Evolutionary conservation across 2,329 filamentous ascomycete genomes (phyloP), one percentile per base, ranked within the genome.

Genomic region (Ascochyta viciae-villosae): DNA sequence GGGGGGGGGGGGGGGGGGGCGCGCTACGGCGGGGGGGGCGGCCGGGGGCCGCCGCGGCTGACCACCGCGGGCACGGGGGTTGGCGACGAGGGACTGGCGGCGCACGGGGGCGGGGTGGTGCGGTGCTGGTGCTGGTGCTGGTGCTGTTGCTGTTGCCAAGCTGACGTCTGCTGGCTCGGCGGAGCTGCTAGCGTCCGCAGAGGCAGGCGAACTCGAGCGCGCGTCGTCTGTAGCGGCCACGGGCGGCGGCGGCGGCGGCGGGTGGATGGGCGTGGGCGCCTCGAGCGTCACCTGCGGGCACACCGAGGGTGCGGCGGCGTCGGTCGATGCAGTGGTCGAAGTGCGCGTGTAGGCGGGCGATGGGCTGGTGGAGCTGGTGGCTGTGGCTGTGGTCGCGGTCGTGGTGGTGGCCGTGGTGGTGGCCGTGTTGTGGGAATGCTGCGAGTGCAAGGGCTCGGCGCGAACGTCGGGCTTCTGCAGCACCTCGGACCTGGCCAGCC

Each of bases 51-150:
- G n/a, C n/a, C n/a, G n/a, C n/a, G n/a, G n/a, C n/a, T n/a, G n/a
- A n/a, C n/a, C n/a, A n/a, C n/a, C 64, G 51, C 67, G 70, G 29
- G 74, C 75, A 77, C 79, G 76, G 61, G 77, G 66, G 62, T 66
- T 66, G 52, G 67, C 66, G 43, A 76, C 72, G 46, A 78, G 64
- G 26, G 76, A 78, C 62, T 78, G 76, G 51, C 69, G 68, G 52
- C 77, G 73, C 29, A 66, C 45, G 64, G 81, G 82, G 59, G 73
- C 77, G 37, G 50, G 64, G 70, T 76, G 27, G 77, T 78, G 45
- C 31, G 55, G 52, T 35, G 56, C 50, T 24, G 58, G 44, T 41
- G 41, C 46, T 43, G 43, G 33, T 39, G 62, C 5, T 49, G 3
- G 50, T 31, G 43, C n/a, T 8, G 47, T 47, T 19, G 53, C 24